Percentiles rank a stretch among this genome's conserved stretches.
These are phyloP conservation scores for Xenoacremonium recifei DNA, from an alignment of 2,329 filamentous ascomycete genomes.

Conservation along the genomic window DNA sequence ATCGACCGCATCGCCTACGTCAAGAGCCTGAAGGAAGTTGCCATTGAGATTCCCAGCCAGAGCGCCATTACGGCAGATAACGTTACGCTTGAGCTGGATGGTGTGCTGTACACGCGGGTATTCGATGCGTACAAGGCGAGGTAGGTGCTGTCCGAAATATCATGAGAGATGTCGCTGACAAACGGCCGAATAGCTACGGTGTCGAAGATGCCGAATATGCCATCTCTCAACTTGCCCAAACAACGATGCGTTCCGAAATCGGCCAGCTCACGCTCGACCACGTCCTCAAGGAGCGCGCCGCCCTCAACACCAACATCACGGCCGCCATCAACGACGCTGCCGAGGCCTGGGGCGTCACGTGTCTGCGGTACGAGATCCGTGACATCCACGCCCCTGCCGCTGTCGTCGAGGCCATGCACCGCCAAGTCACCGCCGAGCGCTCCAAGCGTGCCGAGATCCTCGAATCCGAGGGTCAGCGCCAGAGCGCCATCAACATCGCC, in stretches of 20 bases:
- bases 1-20: conserved; percentile 97
- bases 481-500: conserved; percentile 97
- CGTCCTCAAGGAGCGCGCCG: conserved; percentile 93
- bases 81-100: conserved; percentile 93
- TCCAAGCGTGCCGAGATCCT: conserved; percentile 97
- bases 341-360: conserved; percentile 94
- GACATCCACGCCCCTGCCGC: conserved; percentile 95
- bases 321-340: conserved; percentile 97
- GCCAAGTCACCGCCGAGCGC: conserved; percentile 94
- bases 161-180: neutral
- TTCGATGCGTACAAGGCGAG: conserved; percentile 98
- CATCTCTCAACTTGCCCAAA: conserved; percentile 96
- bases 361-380: conserved; percentile 94
- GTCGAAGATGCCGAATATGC: conserved; percentile 99
- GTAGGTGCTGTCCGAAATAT: conserved; percentile 44
- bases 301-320: conserved; percentile 98
- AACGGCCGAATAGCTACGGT: conserved; percentile 67
- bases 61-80: conserved; percentile 98
- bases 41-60: conserved; percentile 95
- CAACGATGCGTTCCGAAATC: conserved; percentile 98
- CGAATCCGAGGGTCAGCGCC: conserved; percentile 93
- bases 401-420: conserved; percentile 96
- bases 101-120: conserved; percentile 90
- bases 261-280: conserved; percentile 95
- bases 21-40: conserved; percentile 93